These are phyloP conservation scores for Saturnispora diversa DNA, from an alignment of 805 yeast genomes.

Conservation along the genomic window DNA sequence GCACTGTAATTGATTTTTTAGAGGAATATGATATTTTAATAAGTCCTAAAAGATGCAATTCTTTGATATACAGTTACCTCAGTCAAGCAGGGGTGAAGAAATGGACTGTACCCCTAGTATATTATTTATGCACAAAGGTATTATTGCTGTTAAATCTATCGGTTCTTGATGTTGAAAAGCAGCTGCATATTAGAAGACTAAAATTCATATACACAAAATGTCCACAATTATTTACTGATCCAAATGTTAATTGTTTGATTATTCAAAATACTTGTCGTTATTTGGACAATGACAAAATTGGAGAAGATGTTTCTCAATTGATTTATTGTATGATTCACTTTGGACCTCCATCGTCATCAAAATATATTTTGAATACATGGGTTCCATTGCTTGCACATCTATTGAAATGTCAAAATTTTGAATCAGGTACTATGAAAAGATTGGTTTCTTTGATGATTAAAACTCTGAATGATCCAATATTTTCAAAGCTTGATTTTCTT, in stretches of 20 bases:
- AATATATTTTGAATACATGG: conserved; percentile 14
- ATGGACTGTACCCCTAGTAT: conserved; percentile 32
- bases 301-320: conserved; percentile 25
- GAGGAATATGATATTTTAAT: conserved; percentile 17
- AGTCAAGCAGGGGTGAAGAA: conserved; percentile 15
- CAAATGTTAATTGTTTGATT: conserved; percentile 16
- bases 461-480: background rate
- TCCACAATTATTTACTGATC: conserved; percentile 12
- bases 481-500: background rate
- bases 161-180: conserved; percentile 20
- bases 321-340: conserved; percentile 19
- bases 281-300: conserved; percentile 17
- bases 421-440: background rate
- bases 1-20: conserved; percentile 9
- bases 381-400: conserved; percentile 17
- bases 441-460: background rate
- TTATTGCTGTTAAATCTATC: conserved; percentile 23
- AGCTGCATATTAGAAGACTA: conserved; percentile 29
- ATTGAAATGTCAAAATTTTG: background rate
- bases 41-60: conserved; percentile 9
- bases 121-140: conserved; percentile 34
- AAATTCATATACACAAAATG: conserved; percentile 32
- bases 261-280: conserved; percentile 13
- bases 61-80: conserved; percentile 12
- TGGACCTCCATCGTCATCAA: conserved; percentile 5